Evolutionary conservation across 2,329 filamentous ascomycete species (phyloP).

Genomic region (Endothia cerciana): DNA sequence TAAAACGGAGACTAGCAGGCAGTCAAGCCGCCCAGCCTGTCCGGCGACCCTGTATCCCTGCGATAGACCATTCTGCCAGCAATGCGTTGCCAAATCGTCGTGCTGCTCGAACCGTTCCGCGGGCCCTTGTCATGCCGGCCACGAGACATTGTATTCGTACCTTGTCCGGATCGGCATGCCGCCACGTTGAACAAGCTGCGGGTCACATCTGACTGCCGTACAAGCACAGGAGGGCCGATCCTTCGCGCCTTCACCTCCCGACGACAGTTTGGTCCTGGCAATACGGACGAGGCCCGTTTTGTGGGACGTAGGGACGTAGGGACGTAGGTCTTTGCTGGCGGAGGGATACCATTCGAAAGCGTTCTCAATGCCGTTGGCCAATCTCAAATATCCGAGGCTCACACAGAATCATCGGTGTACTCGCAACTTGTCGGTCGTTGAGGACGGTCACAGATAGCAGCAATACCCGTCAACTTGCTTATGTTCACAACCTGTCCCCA

Average conservation of each 20-base stretch:
- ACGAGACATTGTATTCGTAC: conserved; percentile 2
- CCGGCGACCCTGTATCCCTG: conserved; percentile 8
- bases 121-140: conserved; percentile 14
- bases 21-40: conserved; percentile 11
- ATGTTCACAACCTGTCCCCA: not conserved
- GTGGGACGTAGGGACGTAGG: not conserved
- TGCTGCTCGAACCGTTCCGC: conserved; percentile 9
- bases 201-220: conserved; percentile 10
- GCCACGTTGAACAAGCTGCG: conserved; percentile 8
- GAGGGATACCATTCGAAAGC: not conserved
- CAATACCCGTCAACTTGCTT: conserved; percentile 7
- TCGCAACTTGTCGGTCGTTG: conserved; percentile 13
- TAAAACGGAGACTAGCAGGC: conserved; percentile 10
- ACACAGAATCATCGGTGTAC: conserved; percentile 5
- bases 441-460: conserved; percentile 18
- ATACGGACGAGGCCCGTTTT: not conserved
- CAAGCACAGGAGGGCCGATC: conserved; percentile 10
- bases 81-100: conserved; percentile 15
- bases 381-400: conserved; percentile 6
- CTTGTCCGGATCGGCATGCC: conserved; percentile 11
- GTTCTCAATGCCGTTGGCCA: not conserved
- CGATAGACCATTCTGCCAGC: conserved; percentile 7
- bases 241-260: not conserved
- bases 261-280: not conserved
- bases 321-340: not conserved